A percentile compares a stretch with the other conserved stretches of the same genome.
These are phyloP conservation scores for Candida qinlingensis DNA, from an alignment of 805 yeast genomes.

Conservation along the genomic window DNA sequence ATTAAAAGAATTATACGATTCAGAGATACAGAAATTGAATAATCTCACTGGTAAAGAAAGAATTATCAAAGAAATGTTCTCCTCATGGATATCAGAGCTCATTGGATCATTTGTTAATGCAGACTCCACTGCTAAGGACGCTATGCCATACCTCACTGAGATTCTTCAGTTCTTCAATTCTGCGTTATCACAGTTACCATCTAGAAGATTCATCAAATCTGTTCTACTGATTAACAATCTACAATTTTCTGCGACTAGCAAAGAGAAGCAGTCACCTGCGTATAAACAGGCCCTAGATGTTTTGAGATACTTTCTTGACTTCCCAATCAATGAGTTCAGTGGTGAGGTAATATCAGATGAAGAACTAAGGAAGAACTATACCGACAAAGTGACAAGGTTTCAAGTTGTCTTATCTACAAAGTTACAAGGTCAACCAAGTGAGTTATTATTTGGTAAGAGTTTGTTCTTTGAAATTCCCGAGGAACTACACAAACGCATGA, in stretches of 20 bases:
- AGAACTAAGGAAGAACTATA: conserved; percentile 7
- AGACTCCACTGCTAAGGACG: neutral
- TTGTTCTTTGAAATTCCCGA: neutral
- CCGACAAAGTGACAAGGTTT: conserved; percentile 15
- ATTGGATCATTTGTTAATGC: neutral
- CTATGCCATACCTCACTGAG: neutral
- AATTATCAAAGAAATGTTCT: neutral
- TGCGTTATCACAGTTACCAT: conserved; percentile 35
- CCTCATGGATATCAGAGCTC: conserved; percentile 3
- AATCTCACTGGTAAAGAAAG: conserved; percentile 7
- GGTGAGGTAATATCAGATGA: conserved; percentile 25
- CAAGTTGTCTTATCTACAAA: conserved; percentile 21
- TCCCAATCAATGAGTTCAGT: conserved; percentile 39
- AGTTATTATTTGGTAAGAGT: neutral
- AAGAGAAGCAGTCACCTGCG: neutral
- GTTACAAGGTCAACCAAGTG: conserved; percentile 17
- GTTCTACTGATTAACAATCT: conserved; percentile 25
- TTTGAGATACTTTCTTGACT: conserved; percentile 26
- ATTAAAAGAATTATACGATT: conserved; percentile 1
- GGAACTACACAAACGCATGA: neutral
- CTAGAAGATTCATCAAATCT: conserved; percentile 32
- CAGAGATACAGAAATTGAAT: neutral
- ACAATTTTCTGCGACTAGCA: neutral
- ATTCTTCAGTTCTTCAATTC: conserved; percentile 22
- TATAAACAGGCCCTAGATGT: conserved; percentile 2